phyloP scores from a whole-genome alignment of 805 yeast genomes.

The Tetrapisispora fleetii region DNA sequence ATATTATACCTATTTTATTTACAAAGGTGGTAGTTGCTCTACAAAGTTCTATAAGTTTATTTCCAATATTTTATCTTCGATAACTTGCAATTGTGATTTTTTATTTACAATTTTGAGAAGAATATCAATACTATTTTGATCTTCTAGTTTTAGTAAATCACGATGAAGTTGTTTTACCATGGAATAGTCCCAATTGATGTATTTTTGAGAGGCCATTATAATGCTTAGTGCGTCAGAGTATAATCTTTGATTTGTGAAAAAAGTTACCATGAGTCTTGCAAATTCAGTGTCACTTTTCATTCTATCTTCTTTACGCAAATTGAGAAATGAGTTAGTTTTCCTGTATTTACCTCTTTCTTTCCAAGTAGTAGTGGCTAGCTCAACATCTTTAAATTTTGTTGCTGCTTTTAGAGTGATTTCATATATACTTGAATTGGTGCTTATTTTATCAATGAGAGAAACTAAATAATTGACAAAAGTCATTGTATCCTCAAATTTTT shows the following conservation, averaged over 20 bases:
- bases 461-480: conserved; percentile 8
- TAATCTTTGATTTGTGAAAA: conserved; percentile 45
- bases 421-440: conserved; percentile 43
- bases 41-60: conserved; percentile 4
- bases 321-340: conserved; percentile 41
- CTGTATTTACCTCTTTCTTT: conserved; percentile 68
- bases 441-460: conserved; percentile 25
- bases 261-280: conserved; percentile 60
- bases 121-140: conserved; percentile 24
- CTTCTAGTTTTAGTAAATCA: conserved; percentile 37
- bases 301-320: conserved; percentile 39
- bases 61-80: conserved; percentile 15
- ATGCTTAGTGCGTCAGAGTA: conserved; percentile 63
- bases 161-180: conserved; percentile 35
- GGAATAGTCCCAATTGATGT: conserved; percentile 57
- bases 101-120: conserved; percentile 28
- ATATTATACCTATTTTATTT: background rate
- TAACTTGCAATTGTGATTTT: conserved; percentile 12
- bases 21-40: background rate
- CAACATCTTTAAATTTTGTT: conserved; percentile 40
- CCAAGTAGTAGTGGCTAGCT: conserved; percentile 63
- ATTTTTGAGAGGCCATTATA: conserved; percentile 53
- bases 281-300: conserved; percentile 31
- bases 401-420: conserved; percentile 60
- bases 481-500: background rate